Evolutionary conservation across 352 stramenopile genomes (phyloP), one percentile per base, ranked within the genome.

Genomic region (Phytophthora crassamura): DNA sequence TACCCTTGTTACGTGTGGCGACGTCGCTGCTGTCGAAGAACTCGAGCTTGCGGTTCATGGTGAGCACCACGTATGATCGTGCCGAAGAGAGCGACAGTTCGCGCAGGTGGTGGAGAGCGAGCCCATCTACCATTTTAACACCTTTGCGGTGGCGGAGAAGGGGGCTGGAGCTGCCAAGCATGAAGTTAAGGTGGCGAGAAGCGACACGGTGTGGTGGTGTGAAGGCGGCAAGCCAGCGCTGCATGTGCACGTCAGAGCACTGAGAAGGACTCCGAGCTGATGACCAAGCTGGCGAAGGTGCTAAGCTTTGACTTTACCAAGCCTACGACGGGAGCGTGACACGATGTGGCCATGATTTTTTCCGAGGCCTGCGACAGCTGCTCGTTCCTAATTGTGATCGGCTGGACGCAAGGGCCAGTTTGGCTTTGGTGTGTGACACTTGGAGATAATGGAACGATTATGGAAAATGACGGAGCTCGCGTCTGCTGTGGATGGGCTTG

Each of bases 291-390:
- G 0, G 72, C 60, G 5, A 65, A 69, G 11, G 79, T 94, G 32
- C 63, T 94, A 7, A 79, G 61, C 30, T 82, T 94, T 54, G 81
- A 91, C 59, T 94, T 94, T 32, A 88, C 74, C 0, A 81, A 77
- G 20, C 56, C 75, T 4, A 64, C 58, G 25, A 48, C 56, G 15
- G 40, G 65, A 42, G 54, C 54, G 7, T 45, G 41, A 12, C 59
- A 49, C 8, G 83, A 74, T n/a, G n/a, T n/a, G n/a, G n/a, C n/a
- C n/a, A n/a, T n/a, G n/a, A n/a, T n/a, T n/a, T n/a, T n/a, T n/a
- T n/a, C n/a, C n/a, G n/a, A n/a, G n/a, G n/a, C n/a, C n/a, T n/a
- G n/a, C n/a, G n/a, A n/a, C n/a, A n/a, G n/a, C n/a, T n/a, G n/a
- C n/a, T n/a, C n/a, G n/a, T n/a, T n/a, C n/a, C n/a, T n/a, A n/a